phyloP scores from a whole-genome alignment of 352 stramenopile genomes.

The Globisporangium yorkense region DNA sequence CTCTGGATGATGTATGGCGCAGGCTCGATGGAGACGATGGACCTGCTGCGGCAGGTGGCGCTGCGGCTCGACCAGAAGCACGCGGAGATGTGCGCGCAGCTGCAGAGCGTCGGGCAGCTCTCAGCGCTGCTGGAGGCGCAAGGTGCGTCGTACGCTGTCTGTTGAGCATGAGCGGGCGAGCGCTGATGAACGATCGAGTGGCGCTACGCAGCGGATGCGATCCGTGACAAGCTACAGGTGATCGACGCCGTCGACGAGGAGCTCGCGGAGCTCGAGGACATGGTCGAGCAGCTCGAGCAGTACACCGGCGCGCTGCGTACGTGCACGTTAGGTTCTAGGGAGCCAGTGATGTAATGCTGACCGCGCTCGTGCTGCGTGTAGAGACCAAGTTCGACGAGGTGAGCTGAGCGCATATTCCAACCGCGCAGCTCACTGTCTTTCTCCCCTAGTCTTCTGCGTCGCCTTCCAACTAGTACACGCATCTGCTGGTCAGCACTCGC shows the following conservation, averaged over 20 bases:
- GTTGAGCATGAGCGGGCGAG: background rate
- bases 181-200: background rate
- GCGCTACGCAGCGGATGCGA: conserved; percentile 26
- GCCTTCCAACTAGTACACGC: no score
- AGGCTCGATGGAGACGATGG: conserved; percentile 76
- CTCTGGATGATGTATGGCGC: background rate
- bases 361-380: conserved; percentile 16
- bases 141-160: conserved; percentile 25
- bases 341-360: background rate
- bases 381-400: conserved; percentile 75
- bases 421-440: no score
- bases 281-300: conserved; percentile 81
- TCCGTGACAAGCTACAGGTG: conserved; percentile 69
- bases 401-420: conserved; percentile 10
- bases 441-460: no score
- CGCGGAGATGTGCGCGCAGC: conserved; percentile 46
- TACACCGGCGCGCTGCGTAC: conserved; percentile 73
- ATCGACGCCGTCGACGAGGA: conserved; percentile 85
- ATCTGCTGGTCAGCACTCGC: background rate
- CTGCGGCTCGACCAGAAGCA: conserved; percentile 61
- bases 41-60: conserved; percentile 61
- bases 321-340: conserved; percentile 3
- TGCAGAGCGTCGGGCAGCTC: conserved; percentile 52
- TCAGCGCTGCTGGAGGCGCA: conserved; percentile 62
- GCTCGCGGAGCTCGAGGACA: conserved; percentile 80